Base-by-base conservation (phyloP, 1,284 basidiomycete species). In the Exobasidium rhododendri region DNA sequence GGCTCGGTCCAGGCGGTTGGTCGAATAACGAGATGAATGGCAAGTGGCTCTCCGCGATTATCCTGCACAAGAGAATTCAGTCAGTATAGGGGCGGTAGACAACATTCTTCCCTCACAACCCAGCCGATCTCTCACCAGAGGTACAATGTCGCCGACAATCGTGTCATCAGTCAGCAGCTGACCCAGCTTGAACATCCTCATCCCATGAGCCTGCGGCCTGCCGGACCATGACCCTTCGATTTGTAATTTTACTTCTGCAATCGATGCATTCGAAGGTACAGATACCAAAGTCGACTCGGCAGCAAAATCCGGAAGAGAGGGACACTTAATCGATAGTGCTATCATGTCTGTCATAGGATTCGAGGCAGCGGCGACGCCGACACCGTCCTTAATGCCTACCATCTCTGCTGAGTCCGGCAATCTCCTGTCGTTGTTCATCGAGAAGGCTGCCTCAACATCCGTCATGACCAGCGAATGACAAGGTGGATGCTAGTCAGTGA, bases 1-100 rank as follows among this genome's bases (percentile, higher is more conserved):
- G 44, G 57, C n/a, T 58, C 44, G 11, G 35, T 24, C 74, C 74
- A 77, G 40, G 73, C 74, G 22, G 70, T 74, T 17, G 75, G 75
- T 1, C 67, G 73, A 45, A 78, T 74, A 54, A 73, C 74, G 2
- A 75, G 62, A 61, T 77, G 75, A 57, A 77, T 62, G 14, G 71
- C 63, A 5, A 70, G 49, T 11, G 68, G 61, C 32, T 70, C 66
- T 4, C 54, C 56, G 4, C 31, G 31, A 13, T 69, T 62, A n/a
- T 66, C 56, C 67, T 56, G 30, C 17, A 31, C 10, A 40, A 40
- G 35, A 7, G 10, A 40, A 40, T 7, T 40, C 17, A 40, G 35
- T 10, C 17, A 7, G 7, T 40, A 10, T 40, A 40, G 17, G 17
- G 35, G 10, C 35, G 7, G 17, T 13, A 7, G 47, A 50, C 7